Base-by-base conservation (phyloP, 805 yeast genomes). In the Candida sanyiensis region DNA sequence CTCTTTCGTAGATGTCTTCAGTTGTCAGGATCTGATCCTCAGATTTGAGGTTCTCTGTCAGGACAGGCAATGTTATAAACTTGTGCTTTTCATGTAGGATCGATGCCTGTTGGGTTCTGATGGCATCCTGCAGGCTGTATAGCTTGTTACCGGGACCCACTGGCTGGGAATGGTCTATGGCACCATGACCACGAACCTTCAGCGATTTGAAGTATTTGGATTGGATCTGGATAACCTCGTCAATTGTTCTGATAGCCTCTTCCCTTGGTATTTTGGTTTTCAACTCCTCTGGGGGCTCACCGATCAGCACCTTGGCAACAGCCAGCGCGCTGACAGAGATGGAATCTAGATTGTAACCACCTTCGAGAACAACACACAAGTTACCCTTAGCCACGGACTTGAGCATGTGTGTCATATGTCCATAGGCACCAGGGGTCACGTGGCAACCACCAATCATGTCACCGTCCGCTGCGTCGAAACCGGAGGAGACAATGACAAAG, bases 401-500 rank as follows among this genome's bases (percentile, higher is more conserved):
- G 47, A 93, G 67, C 79, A 80, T 72, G 56, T 88, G 95, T 4
- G 97, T 85, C 96, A 93, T 88, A 47, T 88, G 89, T 7, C 96
- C 97, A 58, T 93, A 93, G 11, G 96, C 96, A 27, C 88, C 83
- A 2, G 98, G 98, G 0, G 96, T 73, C 2, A 93, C 95, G 58
- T 86, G 94, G 59, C 97, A 93, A 33, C 90, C 95, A 9, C 98
- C 99, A 46, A 93, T 85, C 42, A 87, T 81, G 61, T 93, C 99
- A 43, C 97, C 97, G 53, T 86, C 96, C 1, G 99, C 99, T 16
- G 98, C 98, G 64, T 93, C 99, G 52, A 93, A 93, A 0, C 99
- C 99, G 1, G 97, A 80, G 15, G 96, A 85, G 23, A 93, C 80
- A 25, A 93, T 86, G 5, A 89, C 90, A 47, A 93, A 69, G 63